Evolutionary conservation across 179 eudicot species (phyloP), one percentile per base, ranked within the genome.

Genomic region (Nepenthes alata): DNA sequence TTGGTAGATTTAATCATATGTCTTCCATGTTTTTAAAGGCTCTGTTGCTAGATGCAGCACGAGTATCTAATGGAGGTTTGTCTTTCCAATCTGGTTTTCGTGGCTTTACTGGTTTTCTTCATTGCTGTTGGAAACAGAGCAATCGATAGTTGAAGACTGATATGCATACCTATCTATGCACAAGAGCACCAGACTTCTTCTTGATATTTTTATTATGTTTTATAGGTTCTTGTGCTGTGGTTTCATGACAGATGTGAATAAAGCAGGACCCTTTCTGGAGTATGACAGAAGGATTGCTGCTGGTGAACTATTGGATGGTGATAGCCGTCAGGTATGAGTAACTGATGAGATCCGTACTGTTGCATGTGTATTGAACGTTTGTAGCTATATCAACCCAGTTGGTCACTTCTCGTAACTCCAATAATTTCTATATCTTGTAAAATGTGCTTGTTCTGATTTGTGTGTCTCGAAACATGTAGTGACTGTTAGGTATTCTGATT

Each of bases 301-400:
- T 12, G 95, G 97, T 64, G 93, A 90, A 58, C 90, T 90, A 45
- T 64, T 72, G 59, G 86, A 83, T 74, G 97, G 95, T 67, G 97
- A 90, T 79, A 58, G 58, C 38, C 77, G 82, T 69, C 97, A 90
- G 89, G 97, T 88, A 78, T 66, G 67, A 41, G 37, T 15, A 38
- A 39, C 34, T 51, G 55, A 13, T 51, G 35, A 36, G 47, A 11
- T 36, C 53, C 47, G 7, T 1, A 37, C 2, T 34, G 35, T 35
- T 61, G 36, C n/a, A 47, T 53, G 56, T 36, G 10, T 47, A 14
- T 14, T 25, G 45, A 62, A 6, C 58, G 12, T 8, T 37, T 37
- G 16, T 36, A 37, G 38, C 38, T 50, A 45, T 53, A 13, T 62
- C 49, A 14, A 2, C 45, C 36, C 4, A 57, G 47, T 25, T 25